A percentile compares a stretch with the other conserved stretches of the same genome.
Evolutionary conservation across 306 rosid species (phyloP).

Genomic region (Cotoneaster glaucophyllus): DNA sequence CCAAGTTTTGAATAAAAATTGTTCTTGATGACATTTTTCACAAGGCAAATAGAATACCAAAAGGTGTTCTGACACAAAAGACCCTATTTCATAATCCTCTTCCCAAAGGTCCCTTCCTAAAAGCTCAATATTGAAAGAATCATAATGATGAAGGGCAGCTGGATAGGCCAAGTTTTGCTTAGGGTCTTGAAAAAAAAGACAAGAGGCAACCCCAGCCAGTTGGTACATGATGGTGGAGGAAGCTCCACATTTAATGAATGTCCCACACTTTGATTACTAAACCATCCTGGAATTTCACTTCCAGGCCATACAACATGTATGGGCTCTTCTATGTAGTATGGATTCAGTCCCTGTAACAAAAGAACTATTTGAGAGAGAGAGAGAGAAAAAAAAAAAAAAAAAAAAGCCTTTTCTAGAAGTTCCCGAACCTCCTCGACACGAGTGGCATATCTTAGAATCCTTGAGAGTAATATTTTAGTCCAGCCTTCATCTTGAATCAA

Average conservation of each 20-base stretch:
- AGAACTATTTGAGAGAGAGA: not conserved
- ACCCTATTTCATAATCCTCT: too few relatives aligned
- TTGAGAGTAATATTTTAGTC: not conserved
- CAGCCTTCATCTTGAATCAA: not conserved
- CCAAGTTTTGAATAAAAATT: not conserved
- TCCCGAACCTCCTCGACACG: not conserved
- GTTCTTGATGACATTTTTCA: not conserved
- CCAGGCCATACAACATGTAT: not conserved
- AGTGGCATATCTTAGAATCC: not conserved
- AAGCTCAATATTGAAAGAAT: too few relatives aligned
- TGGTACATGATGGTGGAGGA: not conserved
- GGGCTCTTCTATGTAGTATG: too few relatives aligned
- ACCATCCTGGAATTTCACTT: constrained; percentile 2
- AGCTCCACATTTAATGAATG: not conserved
- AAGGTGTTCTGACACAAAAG: not conserved
- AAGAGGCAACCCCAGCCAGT: not conserved
- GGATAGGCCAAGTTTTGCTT: not conserved
- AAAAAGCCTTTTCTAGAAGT: too few relatives aligned
- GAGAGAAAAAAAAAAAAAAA: not conserved
- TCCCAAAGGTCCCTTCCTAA: too few relatives aligned
- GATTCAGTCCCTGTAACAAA: not conserved
- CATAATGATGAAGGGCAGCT: not conserved
- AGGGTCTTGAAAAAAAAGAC: not conserved
- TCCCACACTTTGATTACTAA: not conserved
- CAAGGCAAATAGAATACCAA: not conserved